phyloP scores from a whole-genome alignment of 768 basidiomycete species.

The Lactarius evosmus region DNA sequence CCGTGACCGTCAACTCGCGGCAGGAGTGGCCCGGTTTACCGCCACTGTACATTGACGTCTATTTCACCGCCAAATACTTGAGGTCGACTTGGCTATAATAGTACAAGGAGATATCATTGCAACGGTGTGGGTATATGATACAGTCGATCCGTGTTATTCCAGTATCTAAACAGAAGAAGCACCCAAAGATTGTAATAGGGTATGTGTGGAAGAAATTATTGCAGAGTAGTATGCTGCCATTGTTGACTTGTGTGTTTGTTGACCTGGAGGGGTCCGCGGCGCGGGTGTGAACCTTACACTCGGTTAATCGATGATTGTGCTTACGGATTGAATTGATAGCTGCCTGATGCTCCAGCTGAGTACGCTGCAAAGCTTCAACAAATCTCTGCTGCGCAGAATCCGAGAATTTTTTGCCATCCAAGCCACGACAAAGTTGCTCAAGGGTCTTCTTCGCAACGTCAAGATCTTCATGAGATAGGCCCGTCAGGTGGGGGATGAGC shows the following conservation, averaged over 20 bases:
- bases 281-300: background rate
- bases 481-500: background rate
- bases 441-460: constrained; percentile 2
- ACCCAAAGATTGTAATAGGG: background rate
- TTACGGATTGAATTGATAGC: background rate
- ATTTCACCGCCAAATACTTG: too few relatives aligned
- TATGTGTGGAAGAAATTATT: background rate
- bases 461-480: constrained; percentile 8
- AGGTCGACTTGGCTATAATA: too few relatives aligned
- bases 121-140: background rate
- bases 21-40: constrained; percentile 6
- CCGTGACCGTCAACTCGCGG: too few relatives aligned
- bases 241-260: background rate
- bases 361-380: background rate
- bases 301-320: background rate
- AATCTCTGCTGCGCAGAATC: constrained; percentile 2
- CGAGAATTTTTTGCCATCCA: constrained; percentile 1
- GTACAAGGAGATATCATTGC: background rate
- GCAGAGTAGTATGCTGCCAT: background rate
- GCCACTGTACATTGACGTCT: too few relatives aligned
- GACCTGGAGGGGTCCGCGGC: background rate
- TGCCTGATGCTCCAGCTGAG: background rate
- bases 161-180: background rate
- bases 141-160: background rate
- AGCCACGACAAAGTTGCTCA: constrained; percentile 4